A percentile compares a stretch with the other conserved stretches of the same genome.
Evolutionary conservation across 768 basidiomycete species (phyloP).

Genomic region (Candolleomyces efflorescens): DNA sequence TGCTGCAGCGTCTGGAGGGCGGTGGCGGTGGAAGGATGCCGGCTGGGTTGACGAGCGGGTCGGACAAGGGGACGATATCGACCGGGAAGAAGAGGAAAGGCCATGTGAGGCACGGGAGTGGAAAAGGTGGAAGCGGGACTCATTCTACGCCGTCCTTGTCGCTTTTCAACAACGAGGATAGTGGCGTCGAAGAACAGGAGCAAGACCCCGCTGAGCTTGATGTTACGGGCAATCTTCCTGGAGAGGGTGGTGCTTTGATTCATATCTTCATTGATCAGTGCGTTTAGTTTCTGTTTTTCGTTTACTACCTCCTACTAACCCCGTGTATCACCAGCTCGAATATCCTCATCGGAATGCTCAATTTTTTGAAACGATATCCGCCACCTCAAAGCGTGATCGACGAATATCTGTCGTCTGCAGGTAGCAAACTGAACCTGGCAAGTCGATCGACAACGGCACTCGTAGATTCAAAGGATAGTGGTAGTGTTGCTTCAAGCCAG

Average conservation of each 20-base stretch:
- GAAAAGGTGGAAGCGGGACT: slow-evolving; percentile 5
- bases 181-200: slow-evolving; percentile 10
- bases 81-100: slow-evolving; percentile 12
- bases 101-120: slow-evolving; percentile 1
- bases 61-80: background rate
- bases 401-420: background rate
- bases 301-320: slow-evolving; percentile 28
- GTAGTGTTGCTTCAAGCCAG: background rate
- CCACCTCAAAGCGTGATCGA: slow-evolving; percentile 2
- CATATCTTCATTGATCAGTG: slow-evolving; percentile 61
- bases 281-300: slow-evolving; percentile 20
- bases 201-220: slow-evolving; percentile 29
- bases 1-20: slow-evolving; percentile 21
- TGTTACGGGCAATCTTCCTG: slow-evolving; percentile 25
- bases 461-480: slow-evolving; percentile 3
- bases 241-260: slow-evolving; percentile 29
- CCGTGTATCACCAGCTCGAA: slow-evolving; percentile 61
- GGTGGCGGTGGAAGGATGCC: slow-evolving; percentile 7
- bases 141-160: background rate
- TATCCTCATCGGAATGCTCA: slow-evolving; percentile 80
- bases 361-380: slow-evolving; percentile 48
- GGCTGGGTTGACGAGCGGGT: background rate
- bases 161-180: background rate
- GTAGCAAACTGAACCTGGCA: slow-evolving; percentile 12
- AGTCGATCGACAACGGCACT: slow-evolving; percentile 14